Conservation (phyloP, 768 basidiomycete species). For the Lentinula aciculospora region DNA sequence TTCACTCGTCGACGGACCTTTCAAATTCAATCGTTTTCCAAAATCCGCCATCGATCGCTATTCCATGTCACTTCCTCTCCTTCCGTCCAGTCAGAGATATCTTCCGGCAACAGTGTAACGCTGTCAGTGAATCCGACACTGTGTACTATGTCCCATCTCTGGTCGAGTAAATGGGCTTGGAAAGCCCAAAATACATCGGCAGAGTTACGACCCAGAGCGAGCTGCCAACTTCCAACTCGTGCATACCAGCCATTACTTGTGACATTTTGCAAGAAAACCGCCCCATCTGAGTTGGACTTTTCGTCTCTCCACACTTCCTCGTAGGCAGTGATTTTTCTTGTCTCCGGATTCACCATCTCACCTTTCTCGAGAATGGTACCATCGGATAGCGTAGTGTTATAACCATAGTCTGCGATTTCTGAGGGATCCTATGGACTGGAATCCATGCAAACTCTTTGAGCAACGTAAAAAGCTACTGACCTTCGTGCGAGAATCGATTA, state of each 20-base stretch:
- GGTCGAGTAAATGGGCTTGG: not conserved
- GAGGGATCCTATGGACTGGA: conserved; percentile 11
- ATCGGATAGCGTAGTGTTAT: conserved; percentile 19
- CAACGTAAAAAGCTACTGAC: conserved; percentile 16
- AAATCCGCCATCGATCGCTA: not conserved
- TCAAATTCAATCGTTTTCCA: not conserved
- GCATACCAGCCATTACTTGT: conserved; percentile 8
- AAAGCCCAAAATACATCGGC: conserved; percentile 6
- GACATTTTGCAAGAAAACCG: conserved; percentile 7
- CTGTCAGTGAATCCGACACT: not conserved
- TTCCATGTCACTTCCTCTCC: not conserved
- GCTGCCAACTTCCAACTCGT: conserved; percentile 6
- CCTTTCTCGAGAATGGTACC: conserved; percentile 25
- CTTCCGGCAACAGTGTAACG: not conserved
- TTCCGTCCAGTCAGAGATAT: not conserved
- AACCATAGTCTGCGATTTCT: conserved; percentile 20
- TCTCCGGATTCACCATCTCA: conserved; percentile 27
- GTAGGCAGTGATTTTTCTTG: conserved; percentile 20
- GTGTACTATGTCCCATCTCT: not conserved
- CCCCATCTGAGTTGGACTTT: conserved; percentile 7
- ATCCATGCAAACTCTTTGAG: not conserved
- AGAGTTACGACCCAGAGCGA: conserved; percentile 1
- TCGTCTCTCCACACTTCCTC: conserved; percentile 29
- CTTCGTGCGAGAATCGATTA: conserved; percentile 26
- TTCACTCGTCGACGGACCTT: not conserved